Evolutionary conservation across 1,284 basidiomycete genomes (phyloP), one percentile per base, ranked within the genome.

Genomic region (Erythrobasidium hasegawianum): DNA sequence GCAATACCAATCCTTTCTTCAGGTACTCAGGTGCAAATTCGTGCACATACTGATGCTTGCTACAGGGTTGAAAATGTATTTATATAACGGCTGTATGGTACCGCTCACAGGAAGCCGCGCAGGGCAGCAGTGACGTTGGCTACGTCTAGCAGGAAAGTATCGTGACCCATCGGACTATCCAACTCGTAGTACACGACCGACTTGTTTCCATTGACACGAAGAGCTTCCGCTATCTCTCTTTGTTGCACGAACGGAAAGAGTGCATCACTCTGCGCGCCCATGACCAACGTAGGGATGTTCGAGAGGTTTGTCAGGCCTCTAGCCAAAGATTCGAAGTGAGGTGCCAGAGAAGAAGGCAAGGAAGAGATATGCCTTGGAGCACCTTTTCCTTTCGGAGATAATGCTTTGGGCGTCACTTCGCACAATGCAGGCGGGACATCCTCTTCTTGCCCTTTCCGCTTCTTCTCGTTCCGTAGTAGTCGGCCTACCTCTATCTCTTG

Each of bases 181-280:
- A 98, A 83, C 79, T 98, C 96, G 78, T 95, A 98, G 78, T 97
- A 98, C 67, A 89, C 87, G 33, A 99, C 96, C 68, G 83, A 80
- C 20, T 84, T 79, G 77, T 95, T 95, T 0, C 95, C 95, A 1
- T 87, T 85, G 82, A 94, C 84, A 68, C 91, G 83, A 69, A 99
- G 78, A 29, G 93, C 94, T 77, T 97, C 93, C 2, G 89, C 92
- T 22, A 97, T 81, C 79, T 98, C 95, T 29, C 95, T 82, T 78
- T 98, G 96, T 79, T 98, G 95, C 75, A 97, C 94, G 5, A 97
- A 90, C 0, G 94, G 91, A 79, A 99, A 97, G 24, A 99, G 80
- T 47, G 97, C 94, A 75, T 99, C 95, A 74, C 87, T 90, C 79
- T 99, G 95, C 4, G 97, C 95, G 18, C 96, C 96, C 11, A 99